These are phyloP conservation scores for Cunninghamia lanceolata DNA, from an alignment of 75 land plant species.

Conservation along the genomic window DNA sequence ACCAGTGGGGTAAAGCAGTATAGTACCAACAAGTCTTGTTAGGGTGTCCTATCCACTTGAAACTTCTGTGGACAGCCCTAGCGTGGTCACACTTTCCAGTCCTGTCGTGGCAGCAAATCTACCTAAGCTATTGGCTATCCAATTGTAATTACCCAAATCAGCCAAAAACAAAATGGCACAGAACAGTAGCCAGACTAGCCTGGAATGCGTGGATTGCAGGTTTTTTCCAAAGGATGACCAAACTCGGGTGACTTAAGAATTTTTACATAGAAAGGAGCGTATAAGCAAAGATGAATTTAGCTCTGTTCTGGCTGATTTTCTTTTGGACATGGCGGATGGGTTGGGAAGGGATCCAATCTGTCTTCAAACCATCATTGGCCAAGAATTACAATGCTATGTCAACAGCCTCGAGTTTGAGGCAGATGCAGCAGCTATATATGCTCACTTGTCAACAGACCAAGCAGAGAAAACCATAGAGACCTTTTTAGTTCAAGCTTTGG, in stretches of 20 bases:
- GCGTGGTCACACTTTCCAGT: too few species aligned
- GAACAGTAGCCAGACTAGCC: too few species aligned
- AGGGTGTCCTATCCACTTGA: too few species aligned
- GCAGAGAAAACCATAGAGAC: background rate
- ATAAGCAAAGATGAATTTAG: slow-evolving; percentile 72
- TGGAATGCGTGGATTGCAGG: too few species aligned
- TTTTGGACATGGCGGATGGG: slow-evolving; percentile 86
- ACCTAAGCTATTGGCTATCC: too few species aligned
- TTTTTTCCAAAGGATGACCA: too few species aligned
- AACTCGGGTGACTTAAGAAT: slow-evolving; percentile 45
- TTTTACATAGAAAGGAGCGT: slow-evolving; percentile 43
- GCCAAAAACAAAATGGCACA: too few species aligned
- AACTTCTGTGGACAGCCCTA: too few species aligned
- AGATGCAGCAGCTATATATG: slow-evolving; percentile 42
- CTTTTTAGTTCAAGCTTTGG: background rate
- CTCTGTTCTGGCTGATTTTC: slow-evolving; percentile 65
- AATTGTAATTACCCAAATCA: too few species aligned
- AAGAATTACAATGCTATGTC: slow-evolving; percentile 44
- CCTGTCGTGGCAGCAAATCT: too few species aligned
- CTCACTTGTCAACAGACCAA: background rate
- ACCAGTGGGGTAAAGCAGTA: too few species aligned
- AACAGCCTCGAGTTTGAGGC: slow-evolving; percentile 43
- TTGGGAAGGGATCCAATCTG: slow-evolving; percentile 79
- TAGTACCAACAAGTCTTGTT: too few species aligned
- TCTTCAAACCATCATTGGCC: slow-evolving; percentile 67